These are phyloP conservation scores for Xylaria sp. DNA, from an alignment of 2,329 filamentous ascomycete genomes.

Conservation along the genomic window DNA sequence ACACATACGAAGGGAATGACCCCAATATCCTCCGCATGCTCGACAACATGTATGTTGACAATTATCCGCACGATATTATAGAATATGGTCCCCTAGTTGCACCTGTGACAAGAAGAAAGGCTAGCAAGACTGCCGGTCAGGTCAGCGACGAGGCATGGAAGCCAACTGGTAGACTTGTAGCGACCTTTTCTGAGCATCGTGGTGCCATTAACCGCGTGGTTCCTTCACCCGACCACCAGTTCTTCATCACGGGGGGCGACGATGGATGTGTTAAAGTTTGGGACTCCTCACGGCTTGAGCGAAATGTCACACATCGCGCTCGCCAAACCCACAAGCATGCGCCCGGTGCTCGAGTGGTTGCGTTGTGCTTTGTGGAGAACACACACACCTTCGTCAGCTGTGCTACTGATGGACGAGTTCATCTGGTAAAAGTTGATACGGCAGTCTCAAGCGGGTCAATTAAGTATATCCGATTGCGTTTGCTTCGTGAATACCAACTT, in stretches of 20 bases:
- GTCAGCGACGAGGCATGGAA: constrained; percentile 72
- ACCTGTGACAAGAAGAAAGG: constrained; percentile 64
- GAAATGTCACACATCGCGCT: constrained; percentile 86
- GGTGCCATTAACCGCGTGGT: constrained; percentile 81
- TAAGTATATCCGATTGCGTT: constrained; percentile 78
- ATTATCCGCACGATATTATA: constrained; percentile 67
- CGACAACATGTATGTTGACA: constrained; percentile 82
- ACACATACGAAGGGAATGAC: constrained; percentile 85
- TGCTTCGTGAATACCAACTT: constrained; percentile 83
- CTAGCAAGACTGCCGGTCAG: constrained; percentile 56
- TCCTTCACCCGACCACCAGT: constrained; percentile 86
- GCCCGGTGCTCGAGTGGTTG: constrained; percentile 73
- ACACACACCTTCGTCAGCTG: constrained; percentile 94
- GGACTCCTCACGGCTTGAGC: constrained; percentile 88
- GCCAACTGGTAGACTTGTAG: constrained; percentile 82
- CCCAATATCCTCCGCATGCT: constrained; percentile 73
- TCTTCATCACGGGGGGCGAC: constrained; percentile 92
- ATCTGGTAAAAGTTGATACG: constrained; percentile 81
- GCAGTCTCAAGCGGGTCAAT: constrained; percentile 54
- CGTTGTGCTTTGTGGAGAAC: constrained; percentile 89
- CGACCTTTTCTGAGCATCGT: constrained; percentile 86
- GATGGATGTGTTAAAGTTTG: constrained; percentile 91
- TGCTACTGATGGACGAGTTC: constrained; percentile 86
- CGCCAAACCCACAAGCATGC: constrained; percentile 83
- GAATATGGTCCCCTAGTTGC: constrained; percentile 83